Evolutionary conservation across 1,139 yeast species (phyloP), one percentile per base, ranked within the genome.

Genomic region (Kluyveromyces marxianus): DNA sequence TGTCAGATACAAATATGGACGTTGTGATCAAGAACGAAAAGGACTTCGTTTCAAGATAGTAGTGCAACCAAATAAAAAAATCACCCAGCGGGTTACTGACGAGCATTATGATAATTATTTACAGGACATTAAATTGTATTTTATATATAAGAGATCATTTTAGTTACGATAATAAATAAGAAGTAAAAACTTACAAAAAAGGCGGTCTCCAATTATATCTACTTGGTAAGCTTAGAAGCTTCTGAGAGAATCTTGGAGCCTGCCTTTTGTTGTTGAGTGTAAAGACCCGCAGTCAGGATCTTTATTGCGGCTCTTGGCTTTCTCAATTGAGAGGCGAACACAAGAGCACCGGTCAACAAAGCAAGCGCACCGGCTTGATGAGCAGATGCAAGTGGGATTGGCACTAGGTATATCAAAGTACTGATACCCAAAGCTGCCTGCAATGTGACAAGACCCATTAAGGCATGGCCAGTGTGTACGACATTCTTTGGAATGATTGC

Each of bases 291-390:
- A 8, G 68, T 58, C 42, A 69, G 48, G 14, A 66, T 57, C 50
- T 67, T 63, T 35, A 68, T 62, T 36, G 68, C 64, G 4, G 59
- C 55, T 66, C 94, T 76, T 34, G 97, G 96, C 55, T 74, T 76
- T 55, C 83, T 79, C 55, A 92, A 71, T 50, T 79, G 76, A 31
- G 88, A 78, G 25, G 83, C 77, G 52, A 86, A 76, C 2, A 88
- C 72, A 52, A 92, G 71, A 27, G 88, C 76, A 10, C 85, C 74
- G 0, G 98, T 92, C 56, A 94, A 72, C 46, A 94, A 73, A 0
- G 95, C 95, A 59, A 94, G 70, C 0, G 97, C 96, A 53, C 98
- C 97, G 10, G 97, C 97, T 70, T 94, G 99, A 65, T 94, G 99
- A 5, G 90, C 78, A 6, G 97, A 95, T 1, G 96, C 99, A 43